phyloP scores from a whole-genome alignment of 805 yeast species.

The Hanseniaspora meyeri region DNA sequence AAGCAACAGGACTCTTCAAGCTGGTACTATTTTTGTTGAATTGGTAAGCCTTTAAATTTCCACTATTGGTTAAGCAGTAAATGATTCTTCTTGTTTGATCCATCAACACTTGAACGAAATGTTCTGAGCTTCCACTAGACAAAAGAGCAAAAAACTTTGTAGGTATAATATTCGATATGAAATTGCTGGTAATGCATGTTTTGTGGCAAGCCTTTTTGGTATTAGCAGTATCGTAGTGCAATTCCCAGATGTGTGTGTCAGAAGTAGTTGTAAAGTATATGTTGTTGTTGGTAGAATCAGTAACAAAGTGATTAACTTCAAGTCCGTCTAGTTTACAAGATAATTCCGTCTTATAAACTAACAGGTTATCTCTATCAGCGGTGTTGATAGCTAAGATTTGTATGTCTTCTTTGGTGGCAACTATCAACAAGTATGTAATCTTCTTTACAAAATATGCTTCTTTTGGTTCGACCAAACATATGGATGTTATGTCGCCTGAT shows the following conservation, averaged over 20 bases:
- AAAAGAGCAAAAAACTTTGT: conserved; percentile 24
- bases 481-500: conserved; percentile 57
- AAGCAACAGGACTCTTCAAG: conserved; percentile 33
- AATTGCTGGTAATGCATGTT: conserved; percentile 66
- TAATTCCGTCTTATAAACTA: conserved; percentile 72
- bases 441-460: conserved; percentile 66
- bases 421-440: conserved; percentile 58
- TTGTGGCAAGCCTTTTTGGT: conserved; percentile 71
- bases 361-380: conserved; percentile 36
- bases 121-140: conserved; percentile 17
- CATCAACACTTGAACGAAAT: conserved; percentile 47
- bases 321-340: conserved; percentile 69
- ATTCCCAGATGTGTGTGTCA: conserved; percentile 72
- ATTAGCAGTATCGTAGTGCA: conserved; percentile 68
- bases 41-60: conserved; percentile 69
- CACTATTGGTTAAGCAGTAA: conserved; percentile 70
- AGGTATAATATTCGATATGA: conserved; percentile 43
- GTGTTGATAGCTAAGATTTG: conserved; percentile 58
- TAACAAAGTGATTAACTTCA: conserved; percentile 49
- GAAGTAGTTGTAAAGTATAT: conserved; percentile 74
- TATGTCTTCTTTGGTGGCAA: conserved; percentile 70
- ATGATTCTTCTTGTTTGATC: conserved; percentile 69
- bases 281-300: conserved; percentile 55
- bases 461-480: conserved; percentile 70
- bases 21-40: conserved; percentile 33